These are phyloP conservation scores for Xylaria acuta DNA, from an alignment of 495 filamentous ascomycete genomes.

Conservation along the genomic window DNA sequence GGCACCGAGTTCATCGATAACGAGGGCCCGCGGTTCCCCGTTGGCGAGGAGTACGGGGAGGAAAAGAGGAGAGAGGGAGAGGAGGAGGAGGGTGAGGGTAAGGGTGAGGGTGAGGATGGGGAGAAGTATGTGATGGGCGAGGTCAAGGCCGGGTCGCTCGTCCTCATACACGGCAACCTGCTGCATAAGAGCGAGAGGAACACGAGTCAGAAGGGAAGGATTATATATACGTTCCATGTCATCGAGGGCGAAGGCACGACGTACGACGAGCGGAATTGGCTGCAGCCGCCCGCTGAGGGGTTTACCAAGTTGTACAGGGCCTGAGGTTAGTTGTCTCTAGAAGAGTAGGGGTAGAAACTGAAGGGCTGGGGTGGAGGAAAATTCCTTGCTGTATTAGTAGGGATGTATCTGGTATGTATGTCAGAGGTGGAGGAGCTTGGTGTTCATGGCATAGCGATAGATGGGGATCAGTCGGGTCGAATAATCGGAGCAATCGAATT, in stretches of 20 bases:
- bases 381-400: slow-evolving; percentile 13
- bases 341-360: not conserved
- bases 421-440: not conserved
- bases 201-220: slow-evolving; percentile 78
- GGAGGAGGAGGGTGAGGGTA: too few species aligned
- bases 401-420: not conserved
- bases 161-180: slow-evolving; percentile 95
- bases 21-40: slow-evolving; percentile 48
- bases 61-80: slow-evolving; percentile 23
- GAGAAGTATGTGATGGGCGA: slow-evolving; percentile 73
- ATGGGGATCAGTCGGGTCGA: not conserved
- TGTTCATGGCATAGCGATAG: slow-evolving; percentile 2
- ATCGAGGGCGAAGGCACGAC: slow-evolving; percentile 79
- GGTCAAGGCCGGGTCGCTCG: slow-evolving; percentile 85
- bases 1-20: slow-evolving; percentile 62
- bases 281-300: slow-evolving; percentile 80
- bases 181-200: slow-evolving; percentile 97
- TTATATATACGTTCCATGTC: slow-evolving; percentile 97
- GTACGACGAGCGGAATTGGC: slow-evolving; percentile 91
- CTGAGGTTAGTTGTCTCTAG: not conserved
- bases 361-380: not conserved
- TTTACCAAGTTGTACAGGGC: slow-evolving; percentile 70
- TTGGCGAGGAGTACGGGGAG: slow-evolving; percentile 50
- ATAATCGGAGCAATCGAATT: not conserved
- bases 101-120: too few species aligned